A percentile compares a stretch with the other conserved stretches of the same genome.
Evolutionary conservation across 2,329 filamentous ascomycete genomes (phyloP).

Genomic region (Arthrinium puccinioides): DNA sequence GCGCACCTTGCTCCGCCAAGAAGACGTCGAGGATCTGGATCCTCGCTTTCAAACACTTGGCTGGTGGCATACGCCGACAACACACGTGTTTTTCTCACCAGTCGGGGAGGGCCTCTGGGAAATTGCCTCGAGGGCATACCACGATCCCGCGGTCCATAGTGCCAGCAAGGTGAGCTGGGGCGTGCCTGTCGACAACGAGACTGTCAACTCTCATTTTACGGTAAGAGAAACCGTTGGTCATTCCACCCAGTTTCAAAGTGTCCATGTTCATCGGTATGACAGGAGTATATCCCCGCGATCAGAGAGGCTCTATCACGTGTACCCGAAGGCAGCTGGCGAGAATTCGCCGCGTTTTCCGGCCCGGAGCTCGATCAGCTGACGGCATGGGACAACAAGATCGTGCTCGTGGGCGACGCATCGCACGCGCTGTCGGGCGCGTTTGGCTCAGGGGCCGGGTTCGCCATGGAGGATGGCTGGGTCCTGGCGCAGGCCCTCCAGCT

Average conservation of each 20-base stretch:
- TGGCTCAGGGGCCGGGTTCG: constrained; percentile 27
- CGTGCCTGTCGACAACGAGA: constrained; percentile 17
- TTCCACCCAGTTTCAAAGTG: too few species aligned
- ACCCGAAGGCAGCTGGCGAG: constrained; percentile 31
- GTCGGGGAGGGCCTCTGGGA: constrained; percentile 20
- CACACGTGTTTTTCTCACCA: constrained; percentile 20
- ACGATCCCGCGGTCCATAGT: constrained; percentile 15
- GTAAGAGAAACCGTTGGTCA: neutral
- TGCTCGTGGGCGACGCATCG: constrained; percentile 46
- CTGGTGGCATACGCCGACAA: constrained; percentile 21
- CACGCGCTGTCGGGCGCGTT: constrained; percentile 44
- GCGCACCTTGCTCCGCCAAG: constrained; percentile 32
- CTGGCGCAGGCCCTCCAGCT: constrained; percentile 18
- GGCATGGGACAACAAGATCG: constrained; percentile 34
- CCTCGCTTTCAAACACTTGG: constrained; percentile 16
- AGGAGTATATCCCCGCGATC: constrained; percentile 30
- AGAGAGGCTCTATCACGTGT: constrained; percentile 29
- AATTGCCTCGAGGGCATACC: constrained; percentile 17
- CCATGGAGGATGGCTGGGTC: constrained; percentile 24
- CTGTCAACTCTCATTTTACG: too few species aligned
- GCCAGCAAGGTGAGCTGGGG: constrained; percentile 22
- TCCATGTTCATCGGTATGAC: constrained; percentile 19
- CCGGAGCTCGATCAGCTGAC: constrained; percentile 31
- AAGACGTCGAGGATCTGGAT: constrained; percentile 22
- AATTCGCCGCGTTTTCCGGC: constrained; percentile 40